Conservation (phyloP, 2,329 filamentous ascomycete species). For the Colletotrichum navitas region DNA sequence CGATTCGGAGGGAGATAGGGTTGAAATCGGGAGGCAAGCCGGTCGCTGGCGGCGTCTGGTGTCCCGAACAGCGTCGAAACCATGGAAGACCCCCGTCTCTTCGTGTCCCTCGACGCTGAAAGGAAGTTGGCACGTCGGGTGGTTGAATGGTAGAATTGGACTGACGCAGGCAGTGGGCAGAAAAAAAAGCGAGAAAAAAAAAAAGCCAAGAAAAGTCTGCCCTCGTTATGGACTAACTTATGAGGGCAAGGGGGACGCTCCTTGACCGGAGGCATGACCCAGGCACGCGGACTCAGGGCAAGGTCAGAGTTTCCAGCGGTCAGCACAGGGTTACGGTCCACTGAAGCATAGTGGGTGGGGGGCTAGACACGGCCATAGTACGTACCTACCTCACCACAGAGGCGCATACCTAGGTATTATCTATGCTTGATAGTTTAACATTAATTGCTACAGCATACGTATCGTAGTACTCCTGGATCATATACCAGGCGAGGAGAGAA, state of each 20-base stretch:
- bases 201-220: neutral
- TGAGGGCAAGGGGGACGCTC: neutral
- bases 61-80: neutral
- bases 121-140: conserved; percentile 2
- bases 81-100: conserved; percentile 10
- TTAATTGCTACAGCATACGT: too few species aligned
- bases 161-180: conserved; percentile 16
- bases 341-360: neutral
- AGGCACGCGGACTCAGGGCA: neutral
- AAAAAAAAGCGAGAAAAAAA: neutral
- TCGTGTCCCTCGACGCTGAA: neutral
- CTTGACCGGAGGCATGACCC: neutral
- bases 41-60: conserved; percentile 15
- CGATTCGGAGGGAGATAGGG: neutral
- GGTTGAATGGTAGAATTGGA: neutral
- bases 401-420: too few species aligned
- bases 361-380: too few species aligned
- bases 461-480: too few species aligned
- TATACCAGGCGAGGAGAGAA: too few species aligned
- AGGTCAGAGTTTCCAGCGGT: conserved; percentile 1
- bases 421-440: too few species aligned
- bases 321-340: conserved; percentile 9
- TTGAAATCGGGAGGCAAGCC: conserved; percentile 1
- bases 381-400: too few species aligned
- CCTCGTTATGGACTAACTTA: neutral